These are phyloP conservation scores for Pinguiococcus pyrenoidosus DNA, from an alignment of 108 stramenopile species.

Conservation along the genomic window DNA sequence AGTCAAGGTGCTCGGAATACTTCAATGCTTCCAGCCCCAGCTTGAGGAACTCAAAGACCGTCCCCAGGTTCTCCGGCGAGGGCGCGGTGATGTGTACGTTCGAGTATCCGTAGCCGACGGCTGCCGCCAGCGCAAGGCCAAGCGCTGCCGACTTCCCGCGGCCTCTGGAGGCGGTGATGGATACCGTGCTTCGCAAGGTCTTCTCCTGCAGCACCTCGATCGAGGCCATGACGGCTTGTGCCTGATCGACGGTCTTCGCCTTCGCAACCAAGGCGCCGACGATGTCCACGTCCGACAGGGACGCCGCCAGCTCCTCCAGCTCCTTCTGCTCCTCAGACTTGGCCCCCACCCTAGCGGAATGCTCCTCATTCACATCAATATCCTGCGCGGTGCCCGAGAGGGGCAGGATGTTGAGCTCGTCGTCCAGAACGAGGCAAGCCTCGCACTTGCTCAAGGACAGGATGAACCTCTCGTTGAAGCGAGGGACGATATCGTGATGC, in stretches of 20 bases:
- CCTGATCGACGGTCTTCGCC: conserved; percentile 90
- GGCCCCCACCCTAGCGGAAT: conserved; percentile 31
- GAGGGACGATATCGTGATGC: conserved; percentile 69
- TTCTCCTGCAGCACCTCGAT: conserved; percentile 82
- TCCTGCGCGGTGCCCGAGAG: conserved; percentile 41
- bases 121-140: conserved; percentile 88
- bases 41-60: conserved; percentile 89
- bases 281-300: conserved; percentile 74
- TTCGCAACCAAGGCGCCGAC: conserved; percentile 78
- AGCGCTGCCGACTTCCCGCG: conserved; percentile 97
- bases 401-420: conserved; percentile 95
- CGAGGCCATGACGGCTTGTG: conserved; percentile 74
- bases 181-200: conserved; percentile 21
- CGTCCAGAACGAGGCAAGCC: conserved; percentile 87
- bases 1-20: conserved; percentile 91
- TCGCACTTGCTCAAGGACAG: conserved; percentile 69
- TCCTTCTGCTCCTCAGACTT: conserved; percentile 60
- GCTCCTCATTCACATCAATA: conserved; percentile 5
- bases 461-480: conserved; percentile 99
- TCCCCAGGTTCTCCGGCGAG: conserved; percentile 87
- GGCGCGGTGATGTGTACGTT: conserved; percentile 90
- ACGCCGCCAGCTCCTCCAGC: conserved; percentile 63
- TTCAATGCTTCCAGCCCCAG: conserved; percentile 81
- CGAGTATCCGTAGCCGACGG: conserved; percentile 82
- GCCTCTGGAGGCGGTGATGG: conserved; percentile 63